Evolutionary conservation across 108 stramenopile genomes (phyloP), one percentile per base, ranked within the genome.

Genomic region (Thalassiosira profunda): DNA sequence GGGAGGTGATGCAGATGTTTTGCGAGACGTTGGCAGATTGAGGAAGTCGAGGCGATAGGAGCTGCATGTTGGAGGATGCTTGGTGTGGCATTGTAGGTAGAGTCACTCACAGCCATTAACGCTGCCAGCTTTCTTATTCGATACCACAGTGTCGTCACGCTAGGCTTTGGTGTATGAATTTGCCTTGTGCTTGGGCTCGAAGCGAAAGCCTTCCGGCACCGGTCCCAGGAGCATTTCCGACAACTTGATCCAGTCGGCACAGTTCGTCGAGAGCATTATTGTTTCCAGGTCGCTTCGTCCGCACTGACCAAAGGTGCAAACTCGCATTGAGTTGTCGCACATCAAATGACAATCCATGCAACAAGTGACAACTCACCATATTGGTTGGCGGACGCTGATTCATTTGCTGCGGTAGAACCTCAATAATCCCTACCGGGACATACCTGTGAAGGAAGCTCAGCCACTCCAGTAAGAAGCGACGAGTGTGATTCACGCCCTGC

Each of bases 381-480:
- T 83, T 85, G 4, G 58, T 52, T 5, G 96, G 97, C 9, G 97
- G 97, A 21, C 96, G 82, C 30, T 98, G 92, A 73, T 98, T 98
- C 84, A 99, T 97, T 58, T 90, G 83, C 68, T 98, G 98, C 0
- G 96, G 86, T 18, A 92, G 58, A 24, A 70, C 61, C 68, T 97
- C 98, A 56, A 97, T 57, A 52, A 98, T 55, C 5, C 96, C 99
- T 1, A 96, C 92, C 35, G 99, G 99, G 11, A 98, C 88, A 74
- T 99, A 99, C n/a, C 93, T 76, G 59, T 93, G 80, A 24, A 97
- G 79, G 58, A 99, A 99, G 4, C 95, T 96, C 24, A 99, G 72
- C 98, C 98, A 99, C 71, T 99, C 99, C 72, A 99, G 72, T 26
- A 99, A 72, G 59, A 99, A 99, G 0, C 99, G 85, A 1, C 99